Evolutionary conservation across 306 rosid species (phyloP).

Genomic region (Glycine soja): DNA sequence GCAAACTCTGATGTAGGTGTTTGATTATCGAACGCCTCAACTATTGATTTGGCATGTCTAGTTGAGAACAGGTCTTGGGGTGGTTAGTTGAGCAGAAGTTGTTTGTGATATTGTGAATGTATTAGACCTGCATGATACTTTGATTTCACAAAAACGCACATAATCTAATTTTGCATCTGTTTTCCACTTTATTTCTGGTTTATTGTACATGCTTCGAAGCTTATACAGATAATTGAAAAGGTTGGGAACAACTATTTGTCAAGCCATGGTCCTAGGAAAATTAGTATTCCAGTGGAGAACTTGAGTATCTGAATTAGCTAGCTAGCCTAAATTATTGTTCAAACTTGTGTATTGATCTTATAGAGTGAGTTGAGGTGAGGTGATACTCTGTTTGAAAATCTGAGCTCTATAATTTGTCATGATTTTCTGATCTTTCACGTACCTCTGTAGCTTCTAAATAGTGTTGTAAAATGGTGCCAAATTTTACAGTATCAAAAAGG

Average conservation of each 20-base stretch:
- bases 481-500: slow-evolving; percentile 53
- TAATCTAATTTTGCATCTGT: background rate
- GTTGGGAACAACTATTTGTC: slow-evolving; percentile 21
- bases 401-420: background rate
- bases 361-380: background rate
- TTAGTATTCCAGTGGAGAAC: background rate
- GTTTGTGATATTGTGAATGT: background rate
- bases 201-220: slow-evolving; percentile 1
- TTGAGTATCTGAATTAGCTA: slow-evolving; percentile 25
- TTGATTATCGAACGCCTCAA: slow-evolving; percentile 20
- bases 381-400: background rate
- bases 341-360: background rate
- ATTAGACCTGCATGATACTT: slow-evolving; percentile 11
- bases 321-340: slow-evolving; percentile 2
- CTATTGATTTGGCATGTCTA: background rate
- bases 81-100: background rate
- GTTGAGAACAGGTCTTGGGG: background rate
- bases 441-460: slow-evolving; percentile 23
- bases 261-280: background rate
- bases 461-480: slow-evolving; percentile 30
- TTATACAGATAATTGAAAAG: slow-evolving; percentile 7
- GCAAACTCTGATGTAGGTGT: background rate
- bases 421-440: background rate
- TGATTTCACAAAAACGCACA: slow-evolving; percentile 25
- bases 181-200: slow-evolving; percentile 24